Base-by-base conservation (phyloP, 768 basidiomycete genomes). In the Podaxis carcinomalis region DNA sequence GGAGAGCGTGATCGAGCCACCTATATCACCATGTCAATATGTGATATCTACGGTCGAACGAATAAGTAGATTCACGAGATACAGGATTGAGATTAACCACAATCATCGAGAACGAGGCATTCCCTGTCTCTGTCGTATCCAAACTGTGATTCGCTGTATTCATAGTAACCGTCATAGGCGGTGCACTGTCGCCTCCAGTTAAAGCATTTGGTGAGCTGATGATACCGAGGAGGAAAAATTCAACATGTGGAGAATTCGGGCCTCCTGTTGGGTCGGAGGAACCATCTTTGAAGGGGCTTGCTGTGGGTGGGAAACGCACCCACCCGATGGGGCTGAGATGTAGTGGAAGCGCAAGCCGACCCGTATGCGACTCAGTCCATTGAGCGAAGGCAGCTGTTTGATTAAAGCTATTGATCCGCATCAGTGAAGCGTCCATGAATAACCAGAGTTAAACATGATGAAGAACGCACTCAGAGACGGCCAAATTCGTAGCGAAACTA, bases 1-100 rank as follows among this genome's bases (percentile, higher is more conserved):
- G 56, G 71, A 75, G 60, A 81, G 65, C 6, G 64, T 62, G 16
- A 70, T 49, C 2, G 69, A 57, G n/a, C 62, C 64, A n/a, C 64
- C 64, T 65, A 28, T 27, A n/a, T 25, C 28, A 6, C 25, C 11
- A 27, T 49, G 4, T 49, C 47, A 23, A 10, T 14, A 27, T 27
- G 27, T 27, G 27, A 27, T 32, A 32, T 32, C 28, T 32, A 32
- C 28, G 28, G 28, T 32, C 28, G 28, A 9, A 21, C 4, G 11
- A 7, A 25, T 7, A n/a, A n/a, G 42, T 44, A 16, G 5, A 44
- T 21, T 49, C 47, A 49, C 47, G 47, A 11, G 47, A 49, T n/a
- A 49, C 10, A 27, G 47, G 47, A 49, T 49, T n/a, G 47, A 49
- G 47, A 14, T 49, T 21, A 27, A 49, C 47, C 25, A 27, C 47